Base-by-base conservation (phyloP, 371 early-diverging fungal species). In the Zancudomyces culisetae region DNA sequence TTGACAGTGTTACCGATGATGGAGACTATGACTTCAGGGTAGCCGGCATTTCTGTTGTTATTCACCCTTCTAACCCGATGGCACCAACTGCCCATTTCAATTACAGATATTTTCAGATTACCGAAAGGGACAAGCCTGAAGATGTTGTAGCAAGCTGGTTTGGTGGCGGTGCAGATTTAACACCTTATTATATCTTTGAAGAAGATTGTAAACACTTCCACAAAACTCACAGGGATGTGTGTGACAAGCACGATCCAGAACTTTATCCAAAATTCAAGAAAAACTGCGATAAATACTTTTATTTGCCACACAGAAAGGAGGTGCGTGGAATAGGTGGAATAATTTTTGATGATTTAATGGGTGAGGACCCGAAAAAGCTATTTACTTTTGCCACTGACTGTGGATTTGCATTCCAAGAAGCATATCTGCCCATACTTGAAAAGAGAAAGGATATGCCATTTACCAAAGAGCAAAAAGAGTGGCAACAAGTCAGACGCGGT, bases 51-150 rank as follows among this genome's bases (percentile, higher is more conserved):
- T 83, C 84, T 1, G 71, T 87, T 42, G 94, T 97, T 29, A 77
- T 93, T 62, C 96, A 97, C 54, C 93, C 95, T 20, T 77, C 80
- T 61, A 97, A 94, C 66, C 98, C 96, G 15, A 76, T 83, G 58
- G 90, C 86, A 0, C 96, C 98, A 1, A 97, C 98, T 0, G 83
- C 87, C 2, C 98, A 97, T 58, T 70, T 87, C 65, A 97, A 97
- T 69, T 97, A 91, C 67, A 79, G 98, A 15, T 94, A 95, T 62
- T 94, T 97, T 76, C 96, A 97, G 56, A 70, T 87, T n/a, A 72
- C 71, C 57, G 55, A 55, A 22, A 50, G 64, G 41, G 43, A 50
- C 13, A 67, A 73, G 42, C 65, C 69, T 0, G 56, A 48, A 1
- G 75, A 75, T 6, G 75, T 81, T 2, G 70, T 75, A 42, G 58